Conservation (phyloP, 371 early-diverging fungal species). For the Blastocladiella emersonii region DNA sequence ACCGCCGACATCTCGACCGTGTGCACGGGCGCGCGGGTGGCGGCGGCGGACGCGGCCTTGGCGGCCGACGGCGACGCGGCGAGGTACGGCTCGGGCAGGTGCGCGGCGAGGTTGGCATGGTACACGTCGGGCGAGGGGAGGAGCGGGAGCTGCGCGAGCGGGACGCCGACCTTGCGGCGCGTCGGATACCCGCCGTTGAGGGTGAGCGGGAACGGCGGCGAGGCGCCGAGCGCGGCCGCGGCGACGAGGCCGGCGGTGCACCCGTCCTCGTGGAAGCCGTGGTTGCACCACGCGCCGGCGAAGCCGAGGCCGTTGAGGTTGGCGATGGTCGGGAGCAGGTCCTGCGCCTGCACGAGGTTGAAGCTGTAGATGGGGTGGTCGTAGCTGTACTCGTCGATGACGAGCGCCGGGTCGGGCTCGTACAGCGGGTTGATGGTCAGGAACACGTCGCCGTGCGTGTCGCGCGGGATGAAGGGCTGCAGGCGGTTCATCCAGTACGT, state of each 20-base stretch:
- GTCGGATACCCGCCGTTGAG: constrained; percentile 6
- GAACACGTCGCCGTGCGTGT: constrained; percentile 31
- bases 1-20: neutral
- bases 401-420: constrained; percentile 22
- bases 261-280: constrained; percentile 54
- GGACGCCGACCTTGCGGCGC: neutral
- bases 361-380: constrained; percentile 31
- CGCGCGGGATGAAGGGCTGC: constrained; percentile 28
- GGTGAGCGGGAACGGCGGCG: neutral
- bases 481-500: constrained; percentile 51
- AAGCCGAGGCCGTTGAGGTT: constrained; percentile 15
- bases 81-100: neutral
- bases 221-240: constrained; percentile 33
- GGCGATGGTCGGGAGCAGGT: constrained; percentile 20
- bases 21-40: neutral
- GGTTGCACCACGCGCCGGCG: constrained; percentile 46
- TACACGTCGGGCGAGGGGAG: neutral
- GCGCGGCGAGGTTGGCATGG: neutral
- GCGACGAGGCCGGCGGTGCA: constrained; percentile 34
- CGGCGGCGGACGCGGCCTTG: neutral
- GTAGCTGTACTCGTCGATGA: constrained; percentile 28
- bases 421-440: constrained; percentile 41
- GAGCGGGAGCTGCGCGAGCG: neutral
- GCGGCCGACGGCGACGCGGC: neutral
- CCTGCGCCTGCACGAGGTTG: constrained; percentile 18